Conservation (phyloP, 2,329 filamentous ascomycete species). For the Fusarium irregulare region DNA sequence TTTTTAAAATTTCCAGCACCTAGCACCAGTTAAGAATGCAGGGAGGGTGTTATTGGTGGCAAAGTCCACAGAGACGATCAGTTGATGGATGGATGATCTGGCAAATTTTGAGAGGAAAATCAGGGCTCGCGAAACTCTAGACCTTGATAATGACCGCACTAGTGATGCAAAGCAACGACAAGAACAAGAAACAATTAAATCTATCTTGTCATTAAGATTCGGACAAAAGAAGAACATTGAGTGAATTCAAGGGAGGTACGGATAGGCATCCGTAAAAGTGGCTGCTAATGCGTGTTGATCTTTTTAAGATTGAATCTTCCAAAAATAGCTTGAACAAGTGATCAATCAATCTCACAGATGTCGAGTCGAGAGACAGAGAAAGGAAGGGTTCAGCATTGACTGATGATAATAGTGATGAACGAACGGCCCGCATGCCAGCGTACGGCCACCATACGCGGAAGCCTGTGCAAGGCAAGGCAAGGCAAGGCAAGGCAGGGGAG, state of each 20-base stretch:
- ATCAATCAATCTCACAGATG: conserved; percentile 29
- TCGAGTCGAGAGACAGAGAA: neutral
- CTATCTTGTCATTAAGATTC: neutral
- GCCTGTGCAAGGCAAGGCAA: conserved; percentile 7
- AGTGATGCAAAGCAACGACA: conserved; percentile 7
- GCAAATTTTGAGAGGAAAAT: conserved; percentile 4
- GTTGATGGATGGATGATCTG: conserved; percentile 6
- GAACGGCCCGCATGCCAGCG: conserved; percentile 31
- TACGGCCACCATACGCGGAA: conserved; percentile 17
- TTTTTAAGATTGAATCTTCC: conserved; percentile 40
- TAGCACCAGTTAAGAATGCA: conserved; percentile 22
- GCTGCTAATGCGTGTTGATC: conserved; percentile 18
- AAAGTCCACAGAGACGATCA: conserved; percentile 23
- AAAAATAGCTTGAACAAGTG: conserved; percentile 32
- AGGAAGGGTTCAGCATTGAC: conserved; percentile 6
- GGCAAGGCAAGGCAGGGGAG: neutral
- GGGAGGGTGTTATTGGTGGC: conserved; percentile 25
- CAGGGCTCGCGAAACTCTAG: neutral
- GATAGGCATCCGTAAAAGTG: neutral
- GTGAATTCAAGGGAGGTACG: conserved; percentile 8
- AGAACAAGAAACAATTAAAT: conserved; percentile 4
- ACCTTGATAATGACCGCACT: conserved; percentile 21
- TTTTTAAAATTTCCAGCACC: conserved; percentile 12
- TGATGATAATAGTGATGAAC: conserved; percentile 15
- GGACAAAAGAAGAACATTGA: neutral